Evolutionary conservation across 169 alveolate species (phyloP), one percentile per base, ranked within the genome.

Genomic region (Cryptosporidium tyzzeri): DNA sequence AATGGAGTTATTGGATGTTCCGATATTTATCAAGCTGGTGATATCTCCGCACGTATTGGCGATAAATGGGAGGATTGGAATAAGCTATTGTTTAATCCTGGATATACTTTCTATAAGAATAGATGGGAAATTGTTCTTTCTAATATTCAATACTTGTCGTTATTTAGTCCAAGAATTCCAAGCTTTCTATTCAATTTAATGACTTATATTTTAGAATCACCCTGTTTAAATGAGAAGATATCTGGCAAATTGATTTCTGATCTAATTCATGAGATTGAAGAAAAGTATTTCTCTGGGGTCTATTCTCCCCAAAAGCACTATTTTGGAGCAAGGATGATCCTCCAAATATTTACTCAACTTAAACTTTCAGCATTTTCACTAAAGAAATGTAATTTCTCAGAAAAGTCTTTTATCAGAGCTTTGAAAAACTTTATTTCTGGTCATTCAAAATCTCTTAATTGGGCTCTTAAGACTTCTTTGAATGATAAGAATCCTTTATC

Each of bases 91-190:
- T 67, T 80, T 23, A 45, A 61, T 58, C 86, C 86, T 6, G 68
- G 62, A 26, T 23, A 80, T 21, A 67, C 45, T 37, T 80, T 80
- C 18, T 44, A 14, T 2, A 80, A 80, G 39, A 37, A 37, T 18
- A 59, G 68, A 80, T 62, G 89, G 73, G 75, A 65, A 16, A 80
- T 80, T 37, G 26, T 80, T 14, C 75, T 80, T 39, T 45, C 67
- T n/a, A 37, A 65, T 10, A 41, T 80, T 59, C 80, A 80, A 48
- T 45, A 41, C 26, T 80, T 59, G 10, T 45, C 74, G n/a, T 39
- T 58, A 21, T 80, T 80, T 41, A 59, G 69, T 62, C 89, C 89
- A 31, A 80, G 89, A 45, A 45, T 80, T 21, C 89, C 89, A 6
- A 41, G 41, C 8, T 39, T 80, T 14, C 41, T 80, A 31, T 26